phyloP scores from a whole-genome alignment of 2,329 filamentous ascomycete species.

The Aspergillus hiratsukae region DNA sequence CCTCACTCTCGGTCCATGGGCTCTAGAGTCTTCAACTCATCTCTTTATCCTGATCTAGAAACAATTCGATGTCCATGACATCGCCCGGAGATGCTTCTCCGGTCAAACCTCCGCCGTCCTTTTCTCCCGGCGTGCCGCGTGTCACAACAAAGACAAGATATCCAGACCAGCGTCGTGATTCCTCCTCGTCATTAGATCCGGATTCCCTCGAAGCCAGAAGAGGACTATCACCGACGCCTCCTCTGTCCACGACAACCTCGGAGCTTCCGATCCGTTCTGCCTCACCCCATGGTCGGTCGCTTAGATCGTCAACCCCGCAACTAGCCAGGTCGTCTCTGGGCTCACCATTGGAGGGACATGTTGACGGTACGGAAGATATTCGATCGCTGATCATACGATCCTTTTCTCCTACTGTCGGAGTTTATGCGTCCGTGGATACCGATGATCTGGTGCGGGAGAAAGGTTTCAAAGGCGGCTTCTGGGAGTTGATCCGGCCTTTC shows the following conservation, averaged over 20 bases:
- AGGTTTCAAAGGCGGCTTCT: slow-evolving; percentile 75
- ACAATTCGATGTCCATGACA: slow-evolving; percentile 57
- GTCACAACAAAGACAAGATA: slow-evolving; percentile 57
- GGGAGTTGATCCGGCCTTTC: slow-evolving; percentile 84
- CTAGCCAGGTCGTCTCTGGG: slow-evolving; percentile 45
- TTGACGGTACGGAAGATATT: slow-evolving; percentile 52
- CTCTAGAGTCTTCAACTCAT: slow-evolving; percentile 18
- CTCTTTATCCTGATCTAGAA: slow-evolving; percentile 18
- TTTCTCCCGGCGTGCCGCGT: slow-evolving; percentile 62
- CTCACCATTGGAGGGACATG: slow-evolving; percentile 50
- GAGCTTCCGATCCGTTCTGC: slow-evolving; percentile 63
- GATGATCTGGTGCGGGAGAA: slow-evolving; percentile 76
- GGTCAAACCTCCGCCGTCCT: slow-evolving; percentile 64
- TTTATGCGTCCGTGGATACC: slow-evolving; percentile 82
- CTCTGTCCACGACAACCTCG: slow-evolving; percentile 57
- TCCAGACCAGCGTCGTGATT: slow-evolving; percentile 46
- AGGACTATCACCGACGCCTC: slow-evolving; percentile 53
- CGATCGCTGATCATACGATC: slow-evolving; percentile 69
- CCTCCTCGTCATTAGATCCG: slow-evolving; percentile 42
- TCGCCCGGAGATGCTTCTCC: slow-evolving; percentile 60
- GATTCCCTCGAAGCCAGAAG: slow-evolving; percentile 50
- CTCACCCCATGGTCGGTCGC: slow-evolving; percentile 60
- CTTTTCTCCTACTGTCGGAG: slow-evolving; percentile 83
- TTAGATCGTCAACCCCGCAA: slow-evolving; percentile 51
- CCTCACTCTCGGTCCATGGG: slow-evolving; percentile 24